A percentile compares a stretch with the other conserved stretches of the same genome.
Evolutionary conservation across 352 stramenopile genomes (phyloP).

Genomic region (Sclerospora graminicola): DNA sequence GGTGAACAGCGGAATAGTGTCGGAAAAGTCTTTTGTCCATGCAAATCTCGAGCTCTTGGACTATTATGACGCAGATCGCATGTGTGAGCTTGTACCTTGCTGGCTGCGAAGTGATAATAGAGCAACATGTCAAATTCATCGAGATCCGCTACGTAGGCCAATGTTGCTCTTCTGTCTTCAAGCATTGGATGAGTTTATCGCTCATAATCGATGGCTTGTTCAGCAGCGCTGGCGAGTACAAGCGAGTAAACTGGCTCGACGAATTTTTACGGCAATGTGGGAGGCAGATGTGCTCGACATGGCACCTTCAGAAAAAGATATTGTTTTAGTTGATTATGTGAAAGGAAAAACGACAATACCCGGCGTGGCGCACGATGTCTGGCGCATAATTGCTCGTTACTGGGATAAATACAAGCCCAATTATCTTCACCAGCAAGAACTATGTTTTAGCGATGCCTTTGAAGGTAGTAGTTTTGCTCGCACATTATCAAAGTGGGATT

Average conservation of each 20-base stretch:
- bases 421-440: slow-evolving; percentile 53
- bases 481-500: slow-evolving; percentile 22
- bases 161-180: slow-evolving; percentile 73
- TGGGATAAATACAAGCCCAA: slow-evolving; percentile 53
- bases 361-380: slow-evolving; percentile 48
- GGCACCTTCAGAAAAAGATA: slow-evolving; percentile 11
- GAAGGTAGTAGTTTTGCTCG: background rate
- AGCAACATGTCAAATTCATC: slow-evolving; percentile 35
- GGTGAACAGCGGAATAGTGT: slow-evolving; percentile 21
- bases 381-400: slow-evolving; percentile 43
- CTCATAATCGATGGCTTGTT: slow-evolving; percentile 17
- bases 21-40: slow-evolving; percentile 4
- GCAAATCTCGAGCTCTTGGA: slow-evolving; percentile 35
- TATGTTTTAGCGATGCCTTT: slow-evolving; percentile 37
- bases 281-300: slow-evolving; percentile 27
- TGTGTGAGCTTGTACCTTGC: slow-evolving; percentile 55
- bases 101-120: slow-evolving; percentile 30
- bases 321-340: slow-evolving; percentile 34
- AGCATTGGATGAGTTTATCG: slow-evolving; percentile 63
- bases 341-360: slow-evolving; percentile 17
- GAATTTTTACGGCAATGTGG: slow-evolving; percentile 46
- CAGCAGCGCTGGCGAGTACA: slow-evolving; percentile 31
- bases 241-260: slow-evolving; percentile 40
- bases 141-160: slow-evolving; percentile 21
- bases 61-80: slow-evolving; percentile 58